Conservation (phyloP, 371 early-diverging fungal genomes). For the Entomophthora muscae region DNA sequence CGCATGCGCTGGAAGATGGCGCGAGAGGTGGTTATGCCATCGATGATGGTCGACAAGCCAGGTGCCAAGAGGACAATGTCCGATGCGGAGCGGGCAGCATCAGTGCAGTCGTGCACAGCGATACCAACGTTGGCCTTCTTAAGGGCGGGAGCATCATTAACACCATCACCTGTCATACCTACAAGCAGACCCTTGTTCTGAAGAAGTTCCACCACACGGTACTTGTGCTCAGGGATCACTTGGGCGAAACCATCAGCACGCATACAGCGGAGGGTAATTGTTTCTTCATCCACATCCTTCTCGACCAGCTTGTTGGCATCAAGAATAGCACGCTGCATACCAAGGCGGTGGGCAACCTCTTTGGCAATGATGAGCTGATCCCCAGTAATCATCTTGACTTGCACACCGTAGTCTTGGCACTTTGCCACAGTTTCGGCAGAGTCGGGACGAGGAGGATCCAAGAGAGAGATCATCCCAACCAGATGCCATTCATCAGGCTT, state of each 20-base stretch:
- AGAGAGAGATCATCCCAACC: constrained; percentile 59
- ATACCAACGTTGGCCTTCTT: constrained; percentile 57
- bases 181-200: constrained; percentile 50
- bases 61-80: constrained; percentile 77
- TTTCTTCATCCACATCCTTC: constrained; percentile 63
- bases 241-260: constrained; percentile 93
- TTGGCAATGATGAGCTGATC: constrained; percentile 79
- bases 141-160: constrained; percentile 85
- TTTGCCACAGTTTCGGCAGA: constrained; percentile 37
- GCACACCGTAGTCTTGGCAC: constrained; percentile 50
- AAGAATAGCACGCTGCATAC: constrained; percentile 60
- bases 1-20: constrained; percentile 82
- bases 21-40: constrained; percentile 58
- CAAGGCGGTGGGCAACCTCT: constrained; percentile 69
- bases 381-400: constrained; percentile 76
- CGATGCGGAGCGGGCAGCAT: constrained; percentile 75
- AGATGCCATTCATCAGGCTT: constrained; percentile 40
- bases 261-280: constrained; percentile 56
- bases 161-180: constrained; percentile 86
- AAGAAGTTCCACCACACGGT: constrained; percentile 74
- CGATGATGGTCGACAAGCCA: constrained; percentile 71
- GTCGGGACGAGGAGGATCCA: constrained; percentile 71
- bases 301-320: constrained; percentile 61
- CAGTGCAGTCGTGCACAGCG: constrained; percentile 71
- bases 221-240: constrained; percentile 92